Evolutionary conservation across 768 basidiomycete species (phyloP).

Genomic region (Phaeotremella fagi): DNA sequence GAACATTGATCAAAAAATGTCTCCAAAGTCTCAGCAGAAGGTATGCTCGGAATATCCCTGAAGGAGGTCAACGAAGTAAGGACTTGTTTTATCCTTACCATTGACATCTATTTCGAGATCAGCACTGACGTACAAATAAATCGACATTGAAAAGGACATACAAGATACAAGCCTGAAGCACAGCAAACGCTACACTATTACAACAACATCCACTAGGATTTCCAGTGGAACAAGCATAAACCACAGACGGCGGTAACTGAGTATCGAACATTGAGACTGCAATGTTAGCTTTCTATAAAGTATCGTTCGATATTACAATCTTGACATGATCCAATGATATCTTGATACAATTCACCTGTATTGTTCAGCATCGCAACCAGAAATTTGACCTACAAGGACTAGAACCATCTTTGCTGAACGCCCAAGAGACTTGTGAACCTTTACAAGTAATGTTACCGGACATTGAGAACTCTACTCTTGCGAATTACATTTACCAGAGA

Average conservation of each 20-base stretch:
- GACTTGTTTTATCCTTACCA: no score
- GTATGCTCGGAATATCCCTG: neutral
- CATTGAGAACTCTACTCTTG: neutral
- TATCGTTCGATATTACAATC: neutral
- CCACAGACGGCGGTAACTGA: neutral
- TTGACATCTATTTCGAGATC: neutral
- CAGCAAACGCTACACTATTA: neutral
- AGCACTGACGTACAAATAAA: neutral
- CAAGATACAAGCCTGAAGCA: neutral
- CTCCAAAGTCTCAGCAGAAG: neutral
- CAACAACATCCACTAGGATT: neutral
- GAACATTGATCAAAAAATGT: neutral
- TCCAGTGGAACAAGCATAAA: neutral
- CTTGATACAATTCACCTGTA: neutral
- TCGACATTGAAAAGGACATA: neutral
- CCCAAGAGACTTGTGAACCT: neutral
- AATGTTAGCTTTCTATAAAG: neutral
- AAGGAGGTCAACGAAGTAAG: neutral
- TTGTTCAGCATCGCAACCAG: neutral
- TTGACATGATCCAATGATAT: neutral
- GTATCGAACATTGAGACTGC: constrained; percentile 1
- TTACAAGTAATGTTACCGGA: neutral
- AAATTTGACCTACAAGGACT: neutral
- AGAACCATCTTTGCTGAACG: neutral
- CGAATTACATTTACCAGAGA: no score